Conservation (phyloP, 1,284 basidiomycete genomes). For the Fomes fomentarius region DNA sequence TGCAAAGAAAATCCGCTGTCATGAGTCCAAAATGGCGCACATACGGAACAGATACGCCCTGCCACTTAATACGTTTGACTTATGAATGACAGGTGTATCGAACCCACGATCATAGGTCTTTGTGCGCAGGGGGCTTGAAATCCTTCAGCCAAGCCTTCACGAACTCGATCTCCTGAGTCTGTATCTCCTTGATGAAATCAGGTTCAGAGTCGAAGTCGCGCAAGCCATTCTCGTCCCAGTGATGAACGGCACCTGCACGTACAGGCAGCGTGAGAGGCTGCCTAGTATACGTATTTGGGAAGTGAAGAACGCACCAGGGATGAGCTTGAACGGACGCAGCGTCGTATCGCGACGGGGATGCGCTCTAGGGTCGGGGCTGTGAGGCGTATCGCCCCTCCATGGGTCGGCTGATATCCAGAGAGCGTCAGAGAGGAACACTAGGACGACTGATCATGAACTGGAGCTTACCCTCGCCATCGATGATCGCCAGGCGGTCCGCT, state of each 20-base stretch:
- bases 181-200: constrained; percentile 75
- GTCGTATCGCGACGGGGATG: constrained; percentile 71
- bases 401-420: constrained; percentile 68
- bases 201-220: constrained; percentile 71
- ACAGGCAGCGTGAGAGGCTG: background rate
- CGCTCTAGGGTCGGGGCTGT: constrained; percentile 69
- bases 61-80: too few relatives aligned
- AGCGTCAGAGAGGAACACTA: background rate
- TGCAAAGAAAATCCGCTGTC: too few relatives aligned
- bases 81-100: too few relatives aligned
- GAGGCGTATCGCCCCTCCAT: constrained; percentile 88
- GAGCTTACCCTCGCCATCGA: constrained; percentile 71
- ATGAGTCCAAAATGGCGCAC: too few relatives aligned
- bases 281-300: background rate
- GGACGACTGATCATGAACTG: background rate
- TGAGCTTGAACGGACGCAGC: constrained; percentile 83
- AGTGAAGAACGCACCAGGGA: constrained; percentile 60
- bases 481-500: constrained; percentile 81
- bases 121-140: constrained; percentile 35
- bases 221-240: constrained; percentile 89
- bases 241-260: constrained; percentile 80
- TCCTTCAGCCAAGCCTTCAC: constrained; percentile 85
- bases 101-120: too few relatives aligned
- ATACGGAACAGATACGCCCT: too few relatives aligned
- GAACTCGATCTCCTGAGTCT: constrained; percentile 82